Evolutionary conservation across 352 stramenopile species (phyloP), one percentile per base, ranked within the genome.

Genomic region (Pilasporangium apinafurcum): DNA sequence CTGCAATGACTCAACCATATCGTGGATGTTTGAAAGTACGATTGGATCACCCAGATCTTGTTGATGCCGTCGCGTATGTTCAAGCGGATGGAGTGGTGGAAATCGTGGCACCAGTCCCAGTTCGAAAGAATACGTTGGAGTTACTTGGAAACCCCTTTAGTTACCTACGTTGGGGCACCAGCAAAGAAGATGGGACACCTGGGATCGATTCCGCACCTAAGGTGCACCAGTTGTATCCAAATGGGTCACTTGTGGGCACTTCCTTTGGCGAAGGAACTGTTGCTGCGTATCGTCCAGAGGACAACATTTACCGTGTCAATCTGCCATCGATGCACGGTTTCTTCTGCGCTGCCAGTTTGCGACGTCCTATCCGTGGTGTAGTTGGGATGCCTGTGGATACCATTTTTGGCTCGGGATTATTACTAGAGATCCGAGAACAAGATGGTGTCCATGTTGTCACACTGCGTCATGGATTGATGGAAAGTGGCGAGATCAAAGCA

Each of bases 381-480:
- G 43, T 88, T 5, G 78, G 81, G 2, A 51, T 68, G 16, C 81
- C 76, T 1, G 78, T 93, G 8, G 64, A 75, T 34, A 93, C 81
- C 3, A 34, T 67, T 8, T 88, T 65, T 35, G 81, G 81, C 8
- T 87, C 81, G 2, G 81, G 81, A 12, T 44, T 86, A 5, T 53
- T 93, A 2, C 42, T 71, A 5, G 52, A 72, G 18, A 61, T 91
- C 7, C 78, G 81, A 20, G 54, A 77, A 24, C 44, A 53, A 7
- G 79, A 93, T 37, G 72, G 78, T 24, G 55, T 91, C 1, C 81
- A 93, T 48, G 64, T 90, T 7, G 77, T 91, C 4, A 59, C 60
- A 10, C 59, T 89, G 27, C 68, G 79, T 20, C 62, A 88, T 12
- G 63, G 65, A 1, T 35, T 86, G 6, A 62, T 78, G 27, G 53